These are phyloP conservation scores for Durio zibethinus DNA, from an alignment of 345 rosid genomes.

Conservation along the genomic window DNA sequence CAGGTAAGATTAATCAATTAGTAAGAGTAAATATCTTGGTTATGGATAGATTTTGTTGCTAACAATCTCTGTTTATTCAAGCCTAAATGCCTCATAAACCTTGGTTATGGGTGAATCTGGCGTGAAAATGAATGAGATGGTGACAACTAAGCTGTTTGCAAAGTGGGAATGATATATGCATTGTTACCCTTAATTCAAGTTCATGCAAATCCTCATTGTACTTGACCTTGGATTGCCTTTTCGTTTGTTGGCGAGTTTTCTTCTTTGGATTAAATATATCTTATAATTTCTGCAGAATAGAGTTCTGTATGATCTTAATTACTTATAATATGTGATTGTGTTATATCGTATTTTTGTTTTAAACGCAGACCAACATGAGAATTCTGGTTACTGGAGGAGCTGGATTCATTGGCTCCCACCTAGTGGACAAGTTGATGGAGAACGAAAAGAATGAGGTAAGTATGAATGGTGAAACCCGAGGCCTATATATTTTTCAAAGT, in stretches of 20 bases:
- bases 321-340: not conserved
- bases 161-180: not conserved
- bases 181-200: not conserved
- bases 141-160: not conserved
- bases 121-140: not conserved
- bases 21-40: not conserved
- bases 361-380: constrained; percentile 85
- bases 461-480: not conserved
- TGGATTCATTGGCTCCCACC: constrained; percentile 95
- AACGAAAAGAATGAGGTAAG: constrained; percentile 85
- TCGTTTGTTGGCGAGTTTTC: not conserved
- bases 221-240: not conserved
- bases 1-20: constrained; percentile 49
- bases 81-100: not conserved
- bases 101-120: not conserved
- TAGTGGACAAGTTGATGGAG: constrained; percentile 91
- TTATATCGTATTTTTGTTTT: not conserved
- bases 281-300: not conserved
- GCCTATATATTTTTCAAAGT: not conserved
- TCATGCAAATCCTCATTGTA: not conserved
- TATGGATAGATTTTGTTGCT: not conserved
- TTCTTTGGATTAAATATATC: not conserved
- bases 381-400: constrained; percentile 96
- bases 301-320: not conserved
- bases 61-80: not conserved